Evolutionary conservation across 202 grass and related monocot genomes (phyloP).

Genomic region (Zoysia matrella): DNA sequence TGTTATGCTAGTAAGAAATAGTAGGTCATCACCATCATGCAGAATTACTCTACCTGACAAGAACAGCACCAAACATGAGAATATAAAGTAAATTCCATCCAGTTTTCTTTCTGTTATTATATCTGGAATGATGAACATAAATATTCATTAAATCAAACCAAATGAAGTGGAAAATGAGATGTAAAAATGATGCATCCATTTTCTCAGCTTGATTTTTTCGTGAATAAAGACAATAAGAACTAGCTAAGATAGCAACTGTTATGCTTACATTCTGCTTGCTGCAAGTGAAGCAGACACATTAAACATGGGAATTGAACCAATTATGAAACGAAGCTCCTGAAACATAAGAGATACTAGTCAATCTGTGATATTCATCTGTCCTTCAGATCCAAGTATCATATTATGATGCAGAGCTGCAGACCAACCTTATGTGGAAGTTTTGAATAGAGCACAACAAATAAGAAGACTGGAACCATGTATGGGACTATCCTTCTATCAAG

Average conservation of each 20-base stretch:
- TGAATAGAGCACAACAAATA: constrained; percentile 94
- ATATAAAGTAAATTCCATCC: constrained; percentile 81
- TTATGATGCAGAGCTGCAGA: constrained; percentile 19
- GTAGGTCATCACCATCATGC: constrained; percentile 5
- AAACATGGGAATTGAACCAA: constrained; percentile 82
- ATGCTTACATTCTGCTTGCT: constrained; percentile 83
- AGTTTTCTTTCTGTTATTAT: constrained; percentile 93
- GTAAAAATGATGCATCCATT: background rate
- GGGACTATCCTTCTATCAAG: constrained; percentile 87
- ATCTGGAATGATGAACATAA: constrained; percentile 59
- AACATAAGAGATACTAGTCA: constrained; percentile 37
- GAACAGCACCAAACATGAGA: constrained; percentile 81
- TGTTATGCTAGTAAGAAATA: constrained; percentile 14
- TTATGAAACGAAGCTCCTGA: constrained; percentile 95
- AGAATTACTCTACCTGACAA: constrained; percentile 68
- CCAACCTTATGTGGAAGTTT: constrained; percentile 97
- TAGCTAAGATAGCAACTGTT: constrained; percentile 34
- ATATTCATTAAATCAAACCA: constrained; percentile 13
- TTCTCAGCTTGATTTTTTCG: constrained; percentile 38
- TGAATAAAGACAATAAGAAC: constrained; percentile 15
- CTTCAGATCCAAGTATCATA: constrained; percentile 25
- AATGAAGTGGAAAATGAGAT: background rate
- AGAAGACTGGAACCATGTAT: constrained; percentile 81
- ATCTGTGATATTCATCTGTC: constrained; percentile 1
- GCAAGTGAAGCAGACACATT: constrained; percentile 89